A percentile compares a stretch with the other conserved stretches of the same genome.
These are phyloP conservation scores for Didymellaceae sp. DNA, from an alignment of 2,329 filamentous ascomycete species.

Conservation along the genomic window DNA sequence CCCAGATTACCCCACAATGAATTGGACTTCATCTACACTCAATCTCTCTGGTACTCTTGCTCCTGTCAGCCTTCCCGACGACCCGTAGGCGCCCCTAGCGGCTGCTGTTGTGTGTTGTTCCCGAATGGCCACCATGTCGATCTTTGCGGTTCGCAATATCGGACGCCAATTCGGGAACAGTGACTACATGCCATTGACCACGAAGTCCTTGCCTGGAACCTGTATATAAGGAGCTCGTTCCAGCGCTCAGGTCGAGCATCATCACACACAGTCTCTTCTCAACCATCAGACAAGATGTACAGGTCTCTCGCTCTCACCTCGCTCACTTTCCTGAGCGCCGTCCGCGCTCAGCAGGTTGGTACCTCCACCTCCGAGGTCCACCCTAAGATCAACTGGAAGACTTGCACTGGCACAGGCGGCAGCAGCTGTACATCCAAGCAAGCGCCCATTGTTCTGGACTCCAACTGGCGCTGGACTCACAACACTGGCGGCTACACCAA, in stretches of 20 bases:
- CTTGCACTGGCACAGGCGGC: slow-evolving; percentile 50
- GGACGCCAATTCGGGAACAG: slow-evolving; percentile 26
- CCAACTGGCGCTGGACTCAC: slow-evolving; percentile 61
- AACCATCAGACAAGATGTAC: slow-evolving; percentile 47
- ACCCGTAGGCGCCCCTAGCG: slow-evolving; percentile 36
- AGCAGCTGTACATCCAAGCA: slow-evolving; percentile 48
- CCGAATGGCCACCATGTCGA: slow-evolving; percentile 25
- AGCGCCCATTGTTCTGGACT: slow-evolving; percentile 51
- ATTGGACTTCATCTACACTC: slow-evolving; percentile 44
- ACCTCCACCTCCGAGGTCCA: slow-evolving; percentile 50
- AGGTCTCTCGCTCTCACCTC: slow-evolving; percentile 49
- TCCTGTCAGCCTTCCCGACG: slow-evolving; percentile 35
- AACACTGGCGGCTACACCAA: slow-evolving; percentile 54
- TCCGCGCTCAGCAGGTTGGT: slow-evolving; percentile 52
- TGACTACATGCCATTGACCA: slow-evolving; percentile 17
- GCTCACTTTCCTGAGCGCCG: slow-evolving; percentile 49
- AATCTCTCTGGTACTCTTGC: slow-evolving; percentile 37
- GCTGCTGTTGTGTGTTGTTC: slow-evolving; percentile 24
- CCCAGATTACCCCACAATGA: slow-evolving; percentile 43
- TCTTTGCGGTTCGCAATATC: slow-evolving; percentile 27
- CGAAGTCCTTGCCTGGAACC: neutral
- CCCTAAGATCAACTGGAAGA: slow-evolving; percentile 49
- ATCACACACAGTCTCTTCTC: slow-evolving; percentile 37
- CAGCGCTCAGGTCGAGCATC: slow-evolving; percentile 19
- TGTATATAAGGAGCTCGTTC: slow-evolving; percentile 37